Evolutionary conservation across 1,139 yeast genomes (phyloP), one percentile per base, ranked within the genome.

Genomic region (Pichia sp.): DNA sequence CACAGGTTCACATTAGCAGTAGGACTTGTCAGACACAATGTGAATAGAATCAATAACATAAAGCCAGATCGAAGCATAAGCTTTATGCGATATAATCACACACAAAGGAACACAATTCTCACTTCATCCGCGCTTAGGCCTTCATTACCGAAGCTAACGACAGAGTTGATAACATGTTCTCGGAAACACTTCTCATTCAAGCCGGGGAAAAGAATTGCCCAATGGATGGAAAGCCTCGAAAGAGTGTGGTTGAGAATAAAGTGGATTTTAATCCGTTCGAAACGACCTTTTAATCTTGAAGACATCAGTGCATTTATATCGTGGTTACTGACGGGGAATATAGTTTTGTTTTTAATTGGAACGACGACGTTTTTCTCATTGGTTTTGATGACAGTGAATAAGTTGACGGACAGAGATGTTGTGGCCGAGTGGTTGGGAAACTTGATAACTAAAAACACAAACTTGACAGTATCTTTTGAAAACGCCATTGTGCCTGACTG

Each of bases 401-500:
- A 97, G 0, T 92, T 91, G 9, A 83, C 88, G 66, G 96, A 96
- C 1, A 96, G 92, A 66, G 97, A 92, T 66, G 81, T 84, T 58
- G 85, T 92, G 47, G 98, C 97, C 1, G 75, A 86, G 51, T 78
- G 80, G 61, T 75, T 91, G 43, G 98, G 98, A 9, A 88, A 87
- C 64, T 73, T 88, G 55, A 79, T 93, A 57, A 92, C 99, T 14
- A 81, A 81, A 61, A 93, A 91, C 64, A 84, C 95, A 1, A 89
- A 91, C n/a, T 72, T 92, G 62, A 84, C 87, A 0, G 97, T 93
- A 12, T 84, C 90, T 1, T 93, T 93, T 67, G 99, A 93, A 67
- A 86, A 83, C 66, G 99, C 99, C 2, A 88, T 92, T 57, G 96
- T 91, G 4, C 98, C 98, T 0, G 91, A 91, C 53, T 92, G 97